phyloP scores from a whole-genome alignment of 805 yeast species.

The Nakazawaea molendinolei region DNA sequence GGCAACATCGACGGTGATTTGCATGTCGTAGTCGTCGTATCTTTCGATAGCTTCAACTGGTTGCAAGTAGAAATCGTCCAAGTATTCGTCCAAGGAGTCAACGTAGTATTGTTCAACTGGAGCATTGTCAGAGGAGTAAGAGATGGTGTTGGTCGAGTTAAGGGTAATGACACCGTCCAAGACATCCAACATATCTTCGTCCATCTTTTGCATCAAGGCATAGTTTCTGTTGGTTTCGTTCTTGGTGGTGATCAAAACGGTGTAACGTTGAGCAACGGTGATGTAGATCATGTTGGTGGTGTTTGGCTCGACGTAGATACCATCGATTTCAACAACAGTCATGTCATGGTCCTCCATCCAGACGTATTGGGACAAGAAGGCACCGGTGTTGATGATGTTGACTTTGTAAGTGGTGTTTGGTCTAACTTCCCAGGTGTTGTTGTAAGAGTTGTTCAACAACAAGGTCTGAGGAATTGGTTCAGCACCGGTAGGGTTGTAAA shows the following conservation, averaged over 20 bases:
- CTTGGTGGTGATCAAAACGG: constrained; percentile 72
- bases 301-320: constrained; percentile 73
- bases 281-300: constrained; percentile 68
- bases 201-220: constrained; percentile 79
- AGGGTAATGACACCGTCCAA: constrained; percentile 57
- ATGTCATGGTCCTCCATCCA: constrained; percentile 85
- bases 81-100: constrained; percentile 41
- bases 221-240: constrained; percentile 53
- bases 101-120: constrained; percentile 33
- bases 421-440: constrained; percentile 69
- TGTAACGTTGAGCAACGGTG: constrained; percentile 89
- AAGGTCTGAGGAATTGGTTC: constrained; percentile 89
- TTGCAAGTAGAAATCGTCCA: constrained; percentile 73
- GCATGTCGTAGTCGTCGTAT: constrained; percentile 61
- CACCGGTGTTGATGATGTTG: constrained; percentile 80
- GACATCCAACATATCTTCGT: constrained; percentile 75
- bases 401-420: constrained; percentile 82
- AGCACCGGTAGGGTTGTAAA: constrained; percentile 94
- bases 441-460: constrained; percentile 75
- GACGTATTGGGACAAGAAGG: constrained; percentile 85
- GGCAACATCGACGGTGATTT: constrained; percentile 60
- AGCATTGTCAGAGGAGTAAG: constrained; percentile 39
- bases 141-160: constrained; percentile 71
- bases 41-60: constrained; percentile 55
- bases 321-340: constrained; percentile 88